These are phyloP conservation scores for Furcasterigmium furcatum DNA, from an alignment of 2,329 filamentous ascomycete genomes.

Conservation along the genomic window DNA sequence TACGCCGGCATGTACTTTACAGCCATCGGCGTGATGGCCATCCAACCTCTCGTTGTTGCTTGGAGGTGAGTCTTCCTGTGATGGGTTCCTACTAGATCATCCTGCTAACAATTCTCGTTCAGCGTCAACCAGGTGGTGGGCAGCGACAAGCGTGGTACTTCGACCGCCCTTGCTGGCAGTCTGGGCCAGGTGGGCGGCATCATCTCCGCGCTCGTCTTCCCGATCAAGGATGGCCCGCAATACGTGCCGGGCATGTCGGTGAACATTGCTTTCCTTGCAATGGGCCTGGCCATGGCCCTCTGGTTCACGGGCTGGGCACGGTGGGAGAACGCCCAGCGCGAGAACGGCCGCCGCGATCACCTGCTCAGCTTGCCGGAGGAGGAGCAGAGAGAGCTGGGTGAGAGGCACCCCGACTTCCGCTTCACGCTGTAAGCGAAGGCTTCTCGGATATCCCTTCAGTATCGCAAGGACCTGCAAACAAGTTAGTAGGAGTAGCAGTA, in stretches of 20 bases:
- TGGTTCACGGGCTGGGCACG: conserved; percentile 12
- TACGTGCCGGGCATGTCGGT: conserved; percentile 22
- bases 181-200: conserved; percentile 36
- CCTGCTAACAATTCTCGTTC: too few species aligned
- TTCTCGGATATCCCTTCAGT: too few species aligned
- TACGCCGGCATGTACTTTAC: background rate
- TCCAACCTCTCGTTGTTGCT: conserved; percentile 27
- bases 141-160: conserved; percentile 41
- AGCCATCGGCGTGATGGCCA: conserved; percentile 21
- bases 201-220: conserved; percentile 19
- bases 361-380: conserved; percentile 26
- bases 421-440: conserved; percentile 24
- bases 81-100: too few species aligned
- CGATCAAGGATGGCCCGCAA: conserved; percentile 17
- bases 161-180: conserved; percentile 40
- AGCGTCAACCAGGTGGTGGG: conserved; percentile 39
- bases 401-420: conserved; percentile 31
- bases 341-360: conserved; percentile 25
- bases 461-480: too few species aligned
- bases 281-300: conserved; percentile 2
- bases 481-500: too few species aligned
- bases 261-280: conserved; percentile 11
- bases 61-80: conserved; percentile 41
- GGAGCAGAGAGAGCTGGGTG: conserved; percentile 31
- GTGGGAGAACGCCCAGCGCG: conserved; percentile 28